Percentiles rank a stretch among this genome's conserved stretches.
Evolutionary conservation across 306 rosid species (phyloP).

Genomic region (Cajanus cajan): DNA sequence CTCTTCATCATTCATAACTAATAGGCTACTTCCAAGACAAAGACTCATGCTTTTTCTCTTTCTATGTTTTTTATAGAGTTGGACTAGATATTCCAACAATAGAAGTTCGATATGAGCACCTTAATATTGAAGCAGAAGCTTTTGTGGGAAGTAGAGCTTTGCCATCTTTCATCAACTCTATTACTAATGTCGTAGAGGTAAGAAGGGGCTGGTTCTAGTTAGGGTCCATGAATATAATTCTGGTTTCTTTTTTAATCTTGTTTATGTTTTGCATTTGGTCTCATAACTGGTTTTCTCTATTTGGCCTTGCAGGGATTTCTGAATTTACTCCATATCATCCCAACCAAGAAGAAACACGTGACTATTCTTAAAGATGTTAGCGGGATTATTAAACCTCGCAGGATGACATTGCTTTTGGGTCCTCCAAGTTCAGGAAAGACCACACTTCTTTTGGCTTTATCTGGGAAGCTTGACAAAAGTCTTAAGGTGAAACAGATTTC

Average conservation of each 20-base stretch:
- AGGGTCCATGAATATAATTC: background rate
- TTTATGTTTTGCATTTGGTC: background rate
- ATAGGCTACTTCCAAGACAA: no score
- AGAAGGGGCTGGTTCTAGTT: background rate
- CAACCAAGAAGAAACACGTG: constrained; percentile 46
- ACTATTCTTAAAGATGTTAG: constrained; percentile 64
- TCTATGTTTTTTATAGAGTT: constrained; percentile 45
- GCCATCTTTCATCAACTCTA: constrained; percentile 56
- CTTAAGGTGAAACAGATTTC: constrained; percentile 14
- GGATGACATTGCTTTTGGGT: constrained; percentile 92
- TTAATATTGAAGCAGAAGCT: constrained; percentile 69
- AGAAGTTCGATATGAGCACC: constrained; percentile 69
- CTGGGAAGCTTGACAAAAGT: constrained; percentile 70
- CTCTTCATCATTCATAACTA: background rate
- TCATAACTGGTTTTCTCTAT: background rate
- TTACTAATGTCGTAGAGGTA: constrained; percentile 46
- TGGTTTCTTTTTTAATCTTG: background rate
- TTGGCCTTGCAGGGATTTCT: constrained; percentile 24
- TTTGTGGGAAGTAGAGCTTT: constrained; percentile 70
- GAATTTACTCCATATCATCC: constrained; percentile 36
- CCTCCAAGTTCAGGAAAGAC: constrained; percentile 97
- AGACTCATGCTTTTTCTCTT: background rate
- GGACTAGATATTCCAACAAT: constrained; percentile 69
- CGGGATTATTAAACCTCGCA: constrained; percentile 71
- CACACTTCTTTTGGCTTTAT: constrained; percentile 67